phyloP scores from a whole-genome alignment of 192 early-diverging fungal species.

The Entomortierella beljakovae region DNA sequence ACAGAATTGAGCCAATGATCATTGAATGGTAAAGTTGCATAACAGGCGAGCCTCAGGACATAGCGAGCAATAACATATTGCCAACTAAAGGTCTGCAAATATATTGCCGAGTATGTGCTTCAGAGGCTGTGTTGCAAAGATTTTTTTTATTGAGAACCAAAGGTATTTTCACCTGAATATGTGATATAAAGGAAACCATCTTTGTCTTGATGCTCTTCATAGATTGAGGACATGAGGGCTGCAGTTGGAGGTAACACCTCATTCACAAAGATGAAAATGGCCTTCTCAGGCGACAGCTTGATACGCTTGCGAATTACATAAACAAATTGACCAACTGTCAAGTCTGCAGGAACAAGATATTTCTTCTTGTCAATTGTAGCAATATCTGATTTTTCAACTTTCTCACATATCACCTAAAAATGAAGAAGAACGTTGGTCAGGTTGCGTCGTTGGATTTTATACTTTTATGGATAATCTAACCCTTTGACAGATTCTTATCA shows the following conservation, averaged over 20 bases:
- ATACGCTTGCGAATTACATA: conserved; percentile 98
- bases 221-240: conserved; percentile 92
- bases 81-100: no score
- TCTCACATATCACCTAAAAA: conserved; percentile 86
- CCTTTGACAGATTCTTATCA: no score
- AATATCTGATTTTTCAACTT: conserved; percentile 98
- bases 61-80: no score
- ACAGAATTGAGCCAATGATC: no score
- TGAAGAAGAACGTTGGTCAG: not conserved
- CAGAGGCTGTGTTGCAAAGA: no score
- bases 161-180: conserved; percentile 92
- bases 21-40: no score
- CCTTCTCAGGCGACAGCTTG: conserved; percentile 96
- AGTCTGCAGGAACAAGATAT: conserved; percentile 95
- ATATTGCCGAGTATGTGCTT: no score
- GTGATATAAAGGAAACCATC: conserved; percentile 98
- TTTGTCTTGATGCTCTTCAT: conserved; percentile 97
- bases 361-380: conserved; percentile 99
- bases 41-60: no score
- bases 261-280: conserved; percentile 99
- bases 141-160: conserved; percentile 60
- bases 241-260: conserved; percentile 94
- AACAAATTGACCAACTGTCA: conserved; percentile 98
- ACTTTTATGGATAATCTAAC: no score
- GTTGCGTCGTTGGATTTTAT: no score